A percentile compares a stretch with the other conserved stretches of the same genome.
phyloP scores from a whole-genome alignment of 208 protist species.

The Crithidia brevicula region DNA sequence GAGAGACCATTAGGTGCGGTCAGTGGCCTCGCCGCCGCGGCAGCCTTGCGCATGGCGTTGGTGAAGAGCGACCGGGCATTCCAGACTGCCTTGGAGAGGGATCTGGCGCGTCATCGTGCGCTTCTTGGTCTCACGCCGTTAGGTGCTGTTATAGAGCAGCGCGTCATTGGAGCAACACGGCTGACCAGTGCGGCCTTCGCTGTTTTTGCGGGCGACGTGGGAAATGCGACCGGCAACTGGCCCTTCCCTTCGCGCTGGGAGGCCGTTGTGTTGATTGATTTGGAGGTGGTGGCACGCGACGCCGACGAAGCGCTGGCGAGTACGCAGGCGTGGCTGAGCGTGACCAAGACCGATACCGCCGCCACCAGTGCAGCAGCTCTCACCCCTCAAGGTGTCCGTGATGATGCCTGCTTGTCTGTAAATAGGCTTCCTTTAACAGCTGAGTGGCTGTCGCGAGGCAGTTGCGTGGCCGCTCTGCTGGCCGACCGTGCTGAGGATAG shows the following conservation, averaged over 20 bases:
- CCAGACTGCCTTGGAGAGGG: slow-evolving; percentile 2
- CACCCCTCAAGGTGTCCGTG: too few relatives aligned
- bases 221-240: neutral
- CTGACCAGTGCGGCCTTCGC: slow-evolving; percentile 11
- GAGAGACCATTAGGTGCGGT: neutral
- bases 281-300: slow-evolving; percentile 18
- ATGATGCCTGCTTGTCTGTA: neutral
- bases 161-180: slow-evolving; percentile 4
- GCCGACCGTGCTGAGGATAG: too few relatives aligned
- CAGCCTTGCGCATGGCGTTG: slow-evolving; percentile 8
- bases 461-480: neutral
- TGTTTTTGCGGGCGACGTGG: neutral
- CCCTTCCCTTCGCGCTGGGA: slow-evolving; percentile 1
- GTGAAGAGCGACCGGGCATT: slow-evolving; percentile 7
- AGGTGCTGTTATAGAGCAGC: slow-evolving; percentile 9
- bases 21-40: neutral
- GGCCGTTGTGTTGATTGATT: neutral
- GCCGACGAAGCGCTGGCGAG: slow-evolving; percentile 3
- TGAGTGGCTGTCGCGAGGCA: slow-evolving; percentile 1
- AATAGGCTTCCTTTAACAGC: neutral
- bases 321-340: slow-evolving; percentile 12
- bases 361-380: too few relatives aligned
- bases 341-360: too few relatives aligned
- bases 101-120: slow-evolving; percentile 18
- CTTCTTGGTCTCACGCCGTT: neutral